Base-by-base conservation (phyloP, 2,329 filamentous ascomycete genomes). In the Chalaropsis ovoidea region DNA sequence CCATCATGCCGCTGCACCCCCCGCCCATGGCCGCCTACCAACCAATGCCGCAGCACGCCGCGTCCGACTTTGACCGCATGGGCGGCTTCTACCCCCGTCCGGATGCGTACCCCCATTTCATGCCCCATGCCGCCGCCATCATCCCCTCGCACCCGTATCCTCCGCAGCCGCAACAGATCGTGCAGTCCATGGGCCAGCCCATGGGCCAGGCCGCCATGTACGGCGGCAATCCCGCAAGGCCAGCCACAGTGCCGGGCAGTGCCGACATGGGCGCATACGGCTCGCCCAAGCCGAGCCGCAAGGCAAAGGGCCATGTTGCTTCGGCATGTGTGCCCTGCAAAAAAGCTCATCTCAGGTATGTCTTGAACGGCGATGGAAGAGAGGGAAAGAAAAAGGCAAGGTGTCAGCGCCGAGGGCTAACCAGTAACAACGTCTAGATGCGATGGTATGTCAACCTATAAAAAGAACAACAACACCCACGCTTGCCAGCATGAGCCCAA, bases 271-370 rank as follows among this genome's bases (percentile, higher is more conserved):
- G 77, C 43, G 74, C 78, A 2, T 81, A 79, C 68, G 75, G 77
- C 11, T 84, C 83, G 47, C 81, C 83, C 1, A 86, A 84, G 70
- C 78, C 82, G 6, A 83, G 85, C 68, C 79, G 85, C 69, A 87
- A 87, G 73, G 86, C 86, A 5, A 90, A 90, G 73, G 87, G 88
- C 15, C 89, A 94, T 77, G 89, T 93, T 64, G 88, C 88, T 62
- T 92, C 88, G 43, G 89, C 89, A 31, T 94, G 89, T 73, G 86
- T 93, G 70, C 90, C 90, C 68, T 94, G 89, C 77, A 93, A 93
- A 74, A 86, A 85, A 74, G 89, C 89, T 45, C 89, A 94, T 81
- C 80, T 94, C 69, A 80, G 84, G 83, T 86, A 76, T 72, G 78
- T 70, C 61, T 60, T 19, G 45, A n/a, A n/a, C 19, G 31, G 47